Conservation (phyloP, 495 filamentous ascomycete genomes). For the Aspergillus bertholletiae region DNA sequence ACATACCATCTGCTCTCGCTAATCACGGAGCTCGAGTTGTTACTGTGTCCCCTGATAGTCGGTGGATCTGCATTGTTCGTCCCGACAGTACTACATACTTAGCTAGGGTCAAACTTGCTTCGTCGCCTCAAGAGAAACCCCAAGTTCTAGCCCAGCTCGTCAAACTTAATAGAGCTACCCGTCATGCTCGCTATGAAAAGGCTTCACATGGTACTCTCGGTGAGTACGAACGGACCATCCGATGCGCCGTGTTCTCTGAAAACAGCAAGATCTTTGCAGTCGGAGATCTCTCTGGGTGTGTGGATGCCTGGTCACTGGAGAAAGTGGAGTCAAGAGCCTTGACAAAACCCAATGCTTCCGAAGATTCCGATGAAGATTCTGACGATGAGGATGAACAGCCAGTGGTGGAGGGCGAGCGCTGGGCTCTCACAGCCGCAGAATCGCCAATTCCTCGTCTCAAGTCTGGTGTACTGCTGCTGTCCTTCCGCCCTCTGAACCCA, state of each 20-base stretch:
- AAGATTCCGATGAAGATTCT: constrained; percentile 48
- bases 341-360: constrained; percentile 22
- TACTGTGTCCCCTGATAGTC: constrained; percentile 47
- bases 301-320: constrained; percentile 80
- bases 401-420: constrained; percentile 49
- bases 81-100: constrained; percentile 47
- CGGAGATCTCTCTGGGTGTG: constrained; percentile 76
- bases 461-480: constrained; percentile 63
- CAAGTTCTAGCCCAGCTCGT: constrained; percentile 44
- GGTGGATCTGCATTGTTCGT: constrained; percentile 54
- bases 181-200: constrained; percentile 52
- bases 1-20: constrained; percentile 44
- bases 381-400: constrained; percentile 45
- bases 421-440: constrained; percentile 63
- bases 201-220: constrained; percentile 63
- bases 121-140: constrained; percentile 31
- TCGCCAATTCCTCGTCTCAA: constrained; percentile 76
- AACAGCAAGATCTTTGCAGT: constrained; percentile 75
- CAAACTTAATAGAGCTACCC: constrained; percentile 55
- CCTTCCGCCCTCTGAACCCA: constrained; percentile 58
- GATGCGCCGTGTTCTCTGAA: constrained; percentile 70
- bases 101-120: constrained; percentile 38
- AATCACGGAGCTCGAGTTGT: constrained; percentile 63
- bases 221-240: constrained; percentile 74
- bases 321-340: constrained; percentile 40